phyloP scores from a whole-genome alignment of 1,284 basidiomycete genomes.

The Uromyces viciae-fabae region DNA sequence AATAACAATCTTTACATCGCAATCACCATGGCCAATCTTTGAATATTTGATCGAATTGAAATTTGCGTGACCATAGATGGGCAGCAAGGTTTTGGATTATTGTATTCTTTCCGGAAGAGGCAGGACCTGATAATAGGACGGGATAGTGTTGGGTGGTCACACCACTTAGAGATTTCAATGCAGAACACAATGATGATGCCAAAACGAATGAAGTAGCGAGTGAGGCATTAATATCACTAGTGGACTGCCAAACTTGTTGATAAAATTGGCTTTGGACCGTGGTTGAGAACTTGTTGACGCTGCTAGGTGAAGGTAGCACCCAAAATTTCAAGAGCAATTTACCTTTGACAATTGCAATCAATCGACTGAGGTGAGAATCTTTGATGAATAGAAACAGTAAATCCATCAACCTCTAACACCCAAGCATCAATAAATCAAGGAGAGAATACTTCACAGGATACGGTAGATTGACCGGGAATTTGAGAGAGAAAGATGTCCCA shows the following conservation, averaged over 20 bases:
- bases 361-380: slow-evolving; percentile 14
- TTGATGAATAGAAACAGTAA: slow-evolving; percentile 15
- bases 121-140: slow-evolving; percentile 76
- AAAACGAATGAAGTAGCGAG: slow-evolving; percentile 12
- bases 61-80: slow-evolving; percentile 58
- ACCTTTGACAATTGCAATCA: slow-evolving; percentile 19
- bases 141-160: slow-evolving; percentile 60
- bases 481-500: slow-evolving; percentile 17
- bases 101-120: slow-evolving; percentile 85
- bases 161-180: slow-evolving; percentile 20
- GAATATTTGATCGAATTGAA: slow-evolving; percentile 59
- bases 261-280: slow-evolving; percentile 19
- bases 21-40: slow-evolving; percentile 43
- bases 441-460: slow-evolving; percentile 25
- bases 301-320: not conserved
- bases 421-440: slow-evolving; percentile 41
- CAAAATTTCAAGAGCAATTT: slow-evolving; percentile 16
- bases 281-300: not conserved
- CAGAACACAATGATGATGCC: slow-evolving; percentile 23
- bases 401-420: slow-evolving; percentile 31
- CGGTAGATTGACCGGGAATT: not conserved
- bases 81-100: slow-evolving; percentile 73
- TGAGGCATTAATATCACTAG: too few relatives aligned
- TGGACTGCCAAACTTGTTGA: not conserved
- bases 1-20: slow-evolving; percentile 61